Percentiles rank a stretch among this genome's conserved stretches.
These are phyloP conservation scores for Aureobasidium uvarum DNA, from an alignment of 2,329 filamentous ascomycete genomes.

Conservation along the genomic window DNA sequence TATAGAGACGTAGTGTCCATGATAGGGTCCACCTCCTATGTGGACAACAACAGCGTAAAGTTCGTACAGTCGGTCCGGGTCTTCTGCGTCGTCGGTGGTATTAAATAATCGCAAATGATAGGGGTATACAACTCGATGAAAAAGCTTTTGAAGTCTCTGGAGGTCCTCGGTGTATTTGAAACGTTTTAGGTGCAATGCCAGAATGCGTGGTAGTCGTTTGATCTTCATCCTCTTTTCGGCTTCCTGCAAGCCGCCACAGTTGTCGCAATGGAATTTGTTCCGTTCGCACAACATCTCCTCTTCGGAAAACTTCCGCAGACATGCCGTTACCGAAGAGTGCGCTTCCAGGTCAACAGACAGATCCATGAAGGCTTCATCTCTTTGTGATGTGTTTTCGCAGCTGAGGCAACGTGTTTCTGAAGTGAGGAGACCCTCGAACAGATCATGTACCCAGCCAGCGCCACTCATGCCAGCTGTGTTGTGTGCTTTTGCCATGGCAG, in stretches of 20 bases:
- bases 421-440: conserved; percentile 91
- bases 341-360: conserved; percentile 94
- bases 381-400: conserved; percentile 90
- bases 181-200: conserved; percentile 90
- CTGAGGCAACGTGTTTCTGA: conserved; percentile 96
- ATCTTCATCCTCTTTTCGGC: conserved; percentile 99
- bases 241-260: conserved; percentile 93
- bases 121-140: conserved; percentile 94
- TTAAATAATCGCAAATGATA: conserved; percentile 97
- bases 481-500: conserved; percentile 29
- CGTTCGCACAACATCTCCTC: conserved; percentile 98
- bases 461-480: conserved; percentile 36
- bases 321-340: conserved; percentile 94
- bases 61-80: conserved; percentile 92
- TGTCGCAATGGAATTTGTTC: conserved; percentile 99
- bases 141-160: conserved; percentile 89
- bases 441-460: conserved; percentile 84
- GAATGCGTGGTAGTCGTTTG: conserved; percentile 84
- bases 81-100: conserved; percentile 91
- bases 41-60: conserved; percentile 96
- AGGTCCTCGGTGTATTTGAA: conserved; percentile 99
- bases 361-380: conserved; percentile 94
- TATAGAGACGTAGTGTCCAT: conserved; percentile 96
- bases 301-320: conserved; percentile 90
- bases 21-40: conserved; percentile 93